Conservation (phyloP, 2,329 filamentous ascomycete genomes). For the Claviceps spartinae region DNA sequence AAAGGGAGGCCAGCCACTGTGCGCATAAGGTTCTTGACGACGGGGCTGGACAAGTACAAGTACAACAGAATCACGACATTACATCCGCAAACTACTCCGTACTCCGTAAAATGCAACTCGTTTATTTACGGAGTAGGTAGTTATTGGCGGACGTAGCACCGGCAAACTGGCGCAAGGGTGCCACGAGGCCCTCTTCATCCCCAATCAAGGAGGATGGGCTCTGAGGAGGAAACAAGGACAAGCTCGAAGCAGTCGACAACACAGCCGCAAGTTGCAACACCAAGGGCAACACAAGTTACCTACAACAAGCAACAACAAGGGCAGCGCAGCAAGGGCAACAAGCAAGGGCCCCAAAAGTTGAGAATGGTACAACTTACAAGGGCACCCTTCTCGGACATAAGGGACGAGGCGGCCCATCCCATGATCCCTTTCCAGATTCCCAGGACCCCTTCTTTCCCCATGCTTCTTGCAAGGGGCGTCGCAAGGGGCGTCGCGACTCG, state of each 20-base stretch:
- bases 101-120: background rate
- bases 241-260: too few relatives aligned
- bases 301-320: too few relatives aligned
- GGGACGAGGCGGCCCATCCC: background rate
- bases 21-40: background rate
- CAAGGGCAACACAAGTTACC: too few relatives aligned
- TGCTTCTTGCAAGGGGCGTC: background rate
- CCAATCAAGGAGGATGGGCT: background rate
- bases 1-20: slow-evolving; percentile 4
- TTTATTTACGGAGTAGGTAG: background rate
- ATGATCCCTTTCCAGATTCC: background rate
- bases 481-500: background rate
- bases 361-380: background rate
- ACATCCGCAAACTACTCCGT: too few relatives aligned
- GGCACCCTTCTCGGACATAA: background rate
- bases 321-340: too few relatives aligned
- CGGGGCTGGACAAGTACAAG: too few relatives aligned
- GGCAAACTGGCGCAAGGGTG: slow-evolving; percentile 8
- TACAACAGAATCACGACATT: too few relatives aligned
- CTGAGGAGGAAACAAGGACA: background rate
- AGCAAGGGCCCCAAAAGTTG: too few relatives aligned
- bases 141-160: slow-evolving; percentile 3
- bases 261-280: too few relatives aligned
- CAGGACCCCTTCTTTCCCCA: too few relatives aligned
- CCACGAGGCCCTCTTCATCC: slow-evolving; percentile 6